These are phyloP conservation scores for Rosa persica DNA, from an alignment of 306 rosid species.

Conservation along the genomic window DNA sequence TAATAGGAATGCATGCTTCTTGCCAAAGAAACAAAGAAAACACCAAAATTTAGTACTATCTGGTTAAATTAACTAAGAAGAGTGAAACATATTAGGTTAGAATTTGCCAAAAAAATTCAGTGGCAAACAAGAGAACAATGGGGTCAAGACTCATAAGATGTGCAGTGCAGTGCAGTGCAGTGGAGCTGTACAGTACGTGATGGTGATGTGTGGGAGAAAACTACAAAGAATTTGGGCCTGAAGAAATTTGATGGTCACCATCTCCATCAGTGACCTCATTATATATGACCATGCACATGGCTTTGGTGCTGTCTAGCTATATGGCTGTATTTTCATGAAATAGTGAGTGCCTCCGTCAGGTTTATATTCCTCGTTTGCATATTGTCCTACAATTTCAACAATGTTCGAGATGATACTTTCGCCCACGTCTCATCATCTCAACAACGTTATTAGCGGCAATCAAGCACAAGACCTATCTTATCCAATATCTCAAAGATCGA, in stretches of 20 bases:
- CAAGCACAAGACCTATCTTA: not conserved
- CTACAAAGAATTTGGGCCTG: not conserved
- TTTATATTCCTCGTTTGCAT: no score
- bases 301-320: constrained; percentile 10
- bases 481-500: no score
- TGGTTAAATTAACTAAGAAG: not conserved
- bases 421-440: no score
- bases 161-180: constrained; percentile 1
- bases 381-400: no score
- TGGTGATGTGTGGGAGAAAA: not conserved
- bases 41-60: not conserved
- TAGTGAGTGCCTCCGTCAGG: no score
- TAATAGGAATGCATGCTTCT: not conserved
- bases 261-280: constrained; percentile 4
- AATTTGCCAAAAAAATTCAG: not conserved
- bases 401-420: no score
- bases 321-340: not conserved
- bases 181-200: not conserved
- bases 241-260: not conserved
- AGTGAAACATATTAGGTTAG: not conserved
- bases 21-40: not conserved
- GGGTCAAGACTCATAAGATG: constrained; percentile 6
- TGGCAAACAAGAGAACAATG: constrained; percentile 21
- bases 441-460: not conserved
- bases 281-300: constrained; percentile 30